phyloP scores from a whole-genome alignment of 208 protist species.

The Wallacemonas collosoma region DNA sequence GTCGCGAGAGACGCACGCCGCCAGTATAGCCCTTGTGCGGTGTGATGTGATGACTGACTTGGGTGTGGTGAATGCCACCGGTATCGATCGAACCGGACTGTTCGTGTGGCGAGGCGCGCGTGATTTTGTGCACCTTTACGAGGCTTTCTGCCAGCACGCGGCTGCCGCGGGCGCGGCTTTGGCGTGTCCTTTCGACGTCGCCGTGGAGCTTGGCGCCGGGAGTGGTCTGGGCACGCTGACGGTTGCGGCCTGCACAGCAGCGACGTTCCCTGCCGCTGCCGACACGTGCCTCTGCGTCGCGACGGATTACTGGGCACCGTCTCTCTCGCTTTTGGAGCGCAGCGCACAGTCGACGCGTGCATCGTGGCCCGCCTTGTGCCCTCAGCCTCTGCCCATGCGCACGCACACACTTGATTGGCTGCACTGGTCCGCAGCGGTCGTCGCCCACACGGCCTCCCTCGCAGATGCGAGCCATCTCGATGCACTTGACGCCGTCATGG shows the following conservation, averaged over 20 bases:
- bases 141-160: not conserved
- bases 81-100: not conserved
- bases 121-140: conserved; percentile 9
- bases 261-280: not conserved
- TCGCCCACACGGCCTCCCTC: not conserved
- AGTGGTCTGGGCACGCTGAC: conserved; percentile 6
- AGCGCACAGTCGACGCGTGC: not conserved
- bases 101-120: conserved; percentile 5
- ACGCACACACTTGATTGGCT: conserved; percentile 5
- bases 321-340: not conserved
- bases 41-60: not conserved
- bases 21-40: not conserved
- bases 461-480: not conserved
- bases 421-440: not conserved
- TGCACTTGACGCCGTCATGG: not conserved
- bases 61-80: conserved; percentile 3
- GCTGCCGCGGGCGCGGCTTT: not conserved
- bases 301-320: conserved; percentile 4
- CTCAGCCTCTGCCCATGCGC: not conserved
- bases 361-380: not conserved
- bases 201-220: conserved; percentile 7
- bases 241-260: conserved; percentile 1
- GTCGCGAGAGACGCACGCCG: not conserved
- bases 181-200: not conserved
- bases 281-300: not conserved